phyloP scores from a whole-genome alignment of 495 filamentous ascomycete genomes.

The Umbilicaria muhlenbergii region DNA sequence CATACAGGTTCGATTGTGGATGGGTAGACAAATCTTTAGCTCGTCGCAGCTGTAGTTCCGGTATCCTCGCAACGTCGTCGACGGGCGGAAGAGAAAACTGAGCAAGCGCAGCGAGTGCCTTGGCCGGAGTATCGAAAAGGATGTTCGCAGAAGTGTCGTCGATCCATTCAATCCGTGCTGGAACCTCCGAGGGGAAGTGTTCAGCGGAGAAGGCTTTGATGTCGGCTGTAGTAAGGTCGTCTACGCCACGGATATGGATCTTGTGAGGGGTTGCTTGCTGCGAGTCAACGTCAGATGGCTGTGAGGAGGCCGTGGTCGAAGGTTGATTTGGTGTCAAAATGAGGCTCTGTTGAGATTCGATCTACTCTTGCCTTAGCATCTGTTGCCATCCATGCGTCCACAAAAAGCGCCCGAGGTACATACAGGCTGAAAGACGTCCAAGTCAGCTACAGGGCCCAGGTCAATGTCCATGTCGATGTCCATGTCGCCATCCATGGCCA shows the following conservation, averaged over 20 bases:
- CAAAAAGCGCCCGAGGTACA: too few relatives aligned
- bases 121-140: constrained; percentile 51
- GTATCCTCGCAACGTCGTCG: constrained; percentile 24
- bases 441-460: constrained; percentile 26
- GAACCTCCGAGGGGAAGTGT: constrained; percentile 38
- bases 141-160: constrained; percentile 85
- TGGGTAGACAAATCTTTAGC: constrained; percentile 50
- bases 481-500: constrained; percentile 23
- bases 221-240: constrained; percentile 62
- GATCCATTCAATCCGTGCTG: constrained; percentile 74
- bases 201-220: constrained; percentile 54
- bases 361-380: not conserved
- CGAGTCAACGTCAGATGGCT: not conserved
- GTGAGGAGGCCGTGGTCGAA: not conserved
- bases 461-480: constrained; percentile 27
- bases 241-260: constrained; percentile 68
- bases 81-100: constrained; percentile 32
- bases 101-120: constrained; percentile 56
- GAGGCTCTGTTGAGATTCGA: not conserved
- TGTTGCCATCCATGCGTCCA: too few relatives aligned
- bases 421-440: constrained; percentile 28
- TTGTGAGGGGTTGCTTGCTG: constrained; percentile 35
- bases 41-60: constrained; percentile 32
- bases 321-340: not conserved
- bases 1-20: constrained; percentile 51